Evolutionary conservation across 177 flowering plant species (phyloP), one percentile per base, ranked within the genome.

Genomic region (Telopea speciosissima): DNA sequence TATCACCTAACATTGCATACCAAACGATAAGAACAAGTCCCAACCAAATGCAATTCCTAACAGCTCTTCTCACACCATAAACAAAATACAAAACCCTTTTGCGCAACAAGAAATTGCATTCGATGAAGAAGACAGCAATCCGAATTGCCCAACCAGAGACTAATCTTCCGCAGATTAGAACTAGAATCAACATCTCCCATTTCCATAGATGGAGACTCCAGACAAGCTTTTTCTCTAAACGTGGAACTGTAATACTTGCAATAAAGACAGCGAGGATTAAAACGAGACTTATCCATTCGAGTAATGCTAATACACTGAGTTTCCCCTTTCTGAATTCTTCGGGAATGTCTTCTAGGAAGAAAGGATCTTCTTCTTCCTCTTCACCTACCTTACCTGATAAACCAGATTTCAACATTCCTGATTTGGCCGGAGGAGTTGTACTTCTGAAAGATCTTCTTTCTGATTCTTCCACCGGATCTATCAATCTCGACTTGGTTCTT

Each of bases 71-170:
- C 62, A 87, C 42, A 4, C 89, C 91, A 70, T 89, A 89, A 19
- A 89, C 91, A 42, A 90, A 90, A 73, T 90, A 90, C 58, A 90
- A 45, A 22, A 90, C 87, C 70, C 89, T 66, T 67, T 89, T 89
- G 21, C 91, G 68, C 72, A 89, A 65, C 8, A 87, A 71, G 54
- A 90, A 88, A 74, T 86, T 90, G 17, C 89, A 77, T 77, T 90
- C 96, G 2, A 90, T 81, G 42, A 83, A 80, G 76, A 87, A 89
- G 24, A 90, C 91, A 0, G 76, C 75, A 10, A 89, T 58, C 40
- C 86, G 68, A 8, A 90, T 82, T 3, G 76, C 83, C 93, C 96
- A 90, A 69, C 90, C 84, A 16, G 96, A 89, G 10, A 86, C 90
- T 71, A 90, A 70, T 1, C 92, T 75, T 61, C 95, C 95, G 75